A percentile compares a stretch with the other conserved stretches of the same genome.
phyloP scores from a whole-genome alignment of 768 basidiomycete species.

The Agrocybe pediades region DNA sequence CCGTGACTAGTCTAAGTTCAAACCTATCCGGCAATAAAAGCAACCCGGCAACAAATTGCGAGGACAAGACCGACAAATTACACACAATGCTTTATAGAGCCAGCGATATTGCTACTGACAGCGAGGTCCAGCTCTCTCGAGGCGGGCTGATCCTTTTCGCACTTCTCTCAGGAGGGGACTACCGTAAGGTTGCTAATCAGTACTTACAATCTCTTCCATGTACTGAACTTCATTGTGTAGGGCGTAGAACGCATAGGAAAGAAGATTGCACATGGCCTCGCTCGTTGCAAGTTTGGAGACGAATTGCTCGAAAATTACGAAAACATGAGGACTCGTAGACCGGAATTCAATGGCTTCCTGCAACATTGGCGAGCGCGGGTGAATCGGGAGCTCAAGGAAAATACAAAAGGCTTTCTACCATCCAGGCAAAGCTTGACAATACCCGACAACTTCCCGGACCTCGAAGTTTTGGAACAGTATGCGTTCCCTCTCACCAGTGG shows the following conservation, averaged over 20 bases:
- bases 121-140: slow-evolving; percentile 61
- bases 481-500: slow-evolving; percentile 27
- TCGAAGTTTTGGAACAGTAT: slow-evolving; percentile 61
- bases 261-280: slow-evolving; percentile 59
- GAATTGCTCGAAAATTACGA: slow-evolving; percentile 47
- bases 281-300: slow-evolving; percentile 65
- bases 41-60: slow-evolving; percentile 18
- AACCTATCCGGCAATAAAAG: slow-evolving; percentile 54
- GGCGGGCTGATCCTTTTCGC: slow-evolving; percentile 66
- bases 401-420: slow-evolving; percentile 47
- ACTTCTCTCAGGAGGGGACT: slow-evolving; percentile 73
- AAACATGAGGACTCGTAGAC: slow-evolving; percentile 21
- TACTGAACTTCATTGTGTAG: slow-evolving; percentile 6
- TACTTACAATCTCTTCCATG: slow-evolving; percentile 31
- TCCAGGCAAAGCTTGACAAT: slow-evolving; percentile 47
- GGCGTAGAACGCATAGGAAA: slow-evolving; percentile 50
- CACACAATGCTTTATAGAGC: slow-evolving; percentile 40
- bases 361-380: slow-evolving; percentile 49
- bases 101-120: slow-evolving; percentile 50
- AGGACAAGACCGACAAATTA: slow-evolving; percentile 16
- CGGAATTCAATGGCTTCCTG: slow-evolving; percentile 46
- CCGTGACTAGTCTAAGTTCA: slow-evolving; percentile 21
- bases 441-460: slow-evolving; percentile 53
- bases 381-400: slow-evolving; percentile 49
- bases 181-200: slow-evolving; percentile 35